Base-by-base conservation (phyloP, 345 rosid species). In the Populus pruinosa region DNA sequence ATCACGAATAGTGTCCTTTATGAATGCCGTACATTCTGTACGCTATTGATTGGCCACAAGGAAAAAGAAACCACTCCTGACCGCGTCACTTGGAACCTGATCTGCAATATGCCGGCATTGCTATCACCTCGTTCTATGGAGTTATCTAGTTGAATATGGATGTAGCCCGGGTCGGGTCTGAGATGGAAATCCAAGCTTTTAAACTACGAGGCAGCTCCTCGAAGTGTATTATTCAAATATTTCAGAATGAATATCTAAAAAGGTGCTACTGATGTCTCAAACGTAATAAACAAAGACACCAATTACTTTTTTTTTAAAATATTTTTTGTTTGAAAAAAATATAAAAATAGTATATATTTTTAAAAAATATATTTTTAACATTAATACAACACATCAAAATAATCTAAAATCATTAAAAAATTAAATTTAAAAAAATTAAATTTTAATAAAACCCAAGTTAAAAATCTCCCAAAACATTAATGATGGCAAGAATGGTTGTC, bases 1-100 rank as follows among this genome's bases (percentile, higher is more conserved):
- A 76, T 83, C 82, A 33, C 85, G 70, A 79, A 90, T 92, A 80
- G 82, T 85, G 59, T 89, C 92, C 14, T 93, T 91, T 76, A 88
- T 91, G 84, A 78, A 53, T 73, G 87, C 94, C 0, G 86, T 92
- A 33, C 78, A 63, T 66, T 91, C 90, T 72, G 81, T 84, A 74
- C 78, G 69, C 21, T 82, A 81, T 41, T 90, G 84, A 89, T 80
- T 41, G 33, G 6, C 27, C n/a, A 7, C 9, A 25, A 38, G 76
- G 36, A 53, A 74, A 13, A 16, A 1, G 13, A 73, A 14, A 9
- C 25, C 20, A n/a, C 6, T 29, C 33, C 21, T 29, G 55, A 43
- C 9, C 25, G 53, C 47, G 35, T 27, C 23, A 8, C 69, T 18
- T 35, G 36, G 12, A 66, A 55, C 23, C 62, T 21, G 62, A 55